Percentiles rank a stretch among this genome's conserved stretches.
Evolutionary conservation across 1,284 basidiomycete genomes (phyloP).

Genomic region (Ustilago esculenta): DNA sequence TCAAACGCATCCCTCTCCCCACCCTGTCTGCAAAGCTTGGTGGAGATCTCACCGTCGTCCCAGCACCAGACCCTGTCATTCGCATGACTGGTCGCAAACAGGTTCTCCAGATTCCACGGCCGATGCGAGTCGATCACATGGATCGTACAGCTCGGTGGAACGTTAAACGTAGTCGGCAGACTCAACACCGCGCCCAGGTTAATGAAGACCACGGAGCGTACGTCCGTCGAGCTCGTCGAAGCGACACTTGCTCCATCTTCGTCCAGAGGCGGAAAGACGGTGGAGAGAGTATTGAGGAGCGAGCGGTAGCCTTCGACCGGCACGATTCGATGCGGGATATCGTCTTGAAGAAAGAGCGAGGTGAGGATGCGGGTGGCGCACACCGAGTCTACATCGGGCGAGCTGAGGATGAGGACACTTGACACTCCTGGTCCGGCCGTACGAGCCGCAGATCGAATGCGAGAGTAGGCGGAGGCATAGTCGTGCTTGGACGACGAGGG

Average conservation of each 20-base stretch:
- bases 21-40: conserved; percentile 32
- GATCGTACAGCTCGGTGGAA: conserved; percentile 70
- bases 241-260: conserved; percentile 7
- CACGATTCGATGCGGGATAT: conserved; percentile 87
- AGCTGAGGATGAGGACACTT: conserved; percentile 79
- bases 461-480: conserved; percentile 59
- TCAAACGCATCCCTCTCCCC: conserved; percentile 60
- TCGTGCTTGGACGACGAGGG: conserved; percentile 33
- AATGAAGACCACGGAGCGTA: conserved; percentile 88
- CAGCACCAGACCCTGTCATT: conserved; percentile 59
- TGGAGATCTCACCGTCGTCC: conserved; percentile 64
- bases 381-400: conserved; percentile 88
- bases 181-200: conserved; percentile 92
- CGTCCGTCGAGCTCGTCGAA: conserved; percentile 70
- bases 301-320: conserved; percentile 83
- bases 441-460: conserved; percentile 46
- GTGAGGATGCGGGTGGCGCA: conserved; percentile 89
- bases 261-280: conserved; percentile 34
- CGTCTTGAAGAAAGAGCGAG: conserved; percentile 90
- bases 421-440: conserved; percentile 45
- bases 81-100: conserved; percentile 76
- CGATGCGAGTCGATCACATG: conserved; percentile 95
- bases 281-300: conserved; percentile 30
- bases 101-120: conserved; percentile 87
- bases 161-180: conserved; percentile 71